Conservation (phyloP, 1,284 basidiomycete genomes). For the Lentinus polychrous region DNA sequence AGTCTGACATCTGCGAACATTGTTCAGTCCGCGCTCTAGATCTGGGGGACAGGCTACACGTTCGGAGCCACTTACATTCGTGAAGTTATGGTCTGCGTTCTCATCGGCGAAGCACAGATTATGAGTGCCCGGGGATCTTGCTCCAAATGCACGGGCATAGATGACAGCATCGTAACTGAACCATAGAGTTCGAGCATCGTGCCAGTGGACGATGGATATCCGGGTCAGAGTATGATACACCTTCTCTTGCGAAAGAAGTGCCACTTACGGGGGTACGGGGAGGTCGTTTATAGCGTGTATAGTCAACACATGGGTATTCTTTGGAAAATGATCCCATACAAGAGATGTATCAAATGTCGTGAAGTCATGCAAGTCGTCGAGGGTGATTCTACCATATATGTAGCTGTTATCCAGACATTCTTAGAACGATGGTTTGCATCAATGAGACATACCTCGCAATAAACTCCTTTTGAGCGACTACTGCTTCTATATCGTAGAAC, state of each 20-base stretch:
- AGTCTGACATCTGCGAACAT: conserved; percentile 43
- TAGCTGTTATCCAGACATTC: background rate
- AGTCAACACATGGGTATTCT: conserved; percentile 64
- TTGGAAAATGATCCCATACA: conserved; percentile 45
- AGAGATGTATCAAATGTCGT: conserved; percentile 55
- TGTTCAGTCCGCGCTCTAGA: no score
- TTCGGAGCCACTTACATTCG: conserved; percentile 34
- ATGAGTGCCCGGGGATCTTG: conserved; percentile 56
- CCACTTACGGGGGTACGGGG: conserved; percentile 58
- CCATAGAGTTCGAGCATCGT: no score
- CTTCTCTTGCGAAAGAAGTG: no score
- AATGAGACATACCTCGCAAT: conserved; percentile 23
- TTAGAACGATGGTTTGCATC: no score
- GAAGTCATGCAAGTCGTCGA: conserved; percentile 50
- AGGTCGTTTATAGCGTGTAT: conserved; percentile 61
- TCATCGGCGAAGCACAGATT: conserved; percentile 60
- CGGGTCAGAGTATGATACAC: no score
- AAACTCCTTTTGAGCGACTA: conserved; percentile 53
- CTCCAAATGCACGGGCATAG: conserved; percentile 54
- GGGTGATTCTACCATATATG: background rate
- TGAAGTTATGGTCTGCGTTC: conserved; percentile 70
- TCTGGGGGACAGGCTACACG: no score
- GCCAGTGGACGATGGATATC: no score
- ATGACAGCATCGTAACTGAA: conserved; percentile 71
- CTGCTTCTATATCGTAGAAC: conserved; percentile 48